Evolutionary conservation across 2,329 filamentous ascomycete species (phyloP), one percentile per base, ranked within the genome.

Genomic region (Metarhizium sp.): DNA sequence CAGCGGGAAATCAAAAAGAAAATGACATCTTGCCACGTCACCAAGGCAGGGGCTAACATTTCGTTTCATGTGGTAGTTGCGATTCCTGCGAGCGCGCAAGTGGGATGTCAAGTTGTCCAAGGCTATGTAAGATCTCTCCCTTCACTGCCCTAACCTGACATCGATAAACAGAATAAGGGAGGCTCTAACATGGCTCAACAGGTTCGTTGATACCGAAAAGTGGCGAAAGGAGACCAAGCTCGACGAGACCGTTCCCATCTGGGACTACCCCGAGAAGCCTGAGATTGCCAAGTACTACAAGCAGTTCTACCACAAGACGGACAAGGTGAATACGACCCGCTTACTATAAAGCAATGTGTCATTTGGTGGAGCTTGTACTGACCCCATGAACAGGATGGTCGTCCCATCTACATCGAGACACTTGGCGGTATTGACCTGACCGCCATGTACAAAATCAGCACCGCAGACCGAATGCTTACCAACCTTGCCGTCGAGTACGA

Each of bases 401-500:
- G 94, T 63, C 94, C 94, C 53, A 84, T 97, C 62, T 99, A 99
- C 79, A 96, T 97, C 67, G 94, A 99, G 75, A 87, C 94, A 70
- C 81, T 96, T 56, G 94, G 94, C 71, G 91, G 91, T 64, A 94
- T 97, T 72, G 89, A 99, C 75, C 78, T 99, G 62, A 84, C 75
- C 54, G 86, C 86, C 69, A 91, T 97, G 84, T 87, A 90, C 78
- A 92, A 94, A 75, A 94, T 96, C 76, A 96, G 92, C 59, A 88
- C 87, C 50, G 80, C 83, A 66, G 90, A 97, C 61, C 90, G 92
- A 73, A 97, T 99, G 92, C 78, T 97, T 59, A 85, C 89, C 73
- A 97, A 97, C 78, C 85, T 99, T 47, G 92, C 95, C 51, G 87
- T 92, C 71, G 94, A 99, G 77, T 99, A 99, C 78, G 94, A 99